phyloP scores from a whole-genome alignment of 1,139 yeast species.

The Pichia sp. region DNA sequence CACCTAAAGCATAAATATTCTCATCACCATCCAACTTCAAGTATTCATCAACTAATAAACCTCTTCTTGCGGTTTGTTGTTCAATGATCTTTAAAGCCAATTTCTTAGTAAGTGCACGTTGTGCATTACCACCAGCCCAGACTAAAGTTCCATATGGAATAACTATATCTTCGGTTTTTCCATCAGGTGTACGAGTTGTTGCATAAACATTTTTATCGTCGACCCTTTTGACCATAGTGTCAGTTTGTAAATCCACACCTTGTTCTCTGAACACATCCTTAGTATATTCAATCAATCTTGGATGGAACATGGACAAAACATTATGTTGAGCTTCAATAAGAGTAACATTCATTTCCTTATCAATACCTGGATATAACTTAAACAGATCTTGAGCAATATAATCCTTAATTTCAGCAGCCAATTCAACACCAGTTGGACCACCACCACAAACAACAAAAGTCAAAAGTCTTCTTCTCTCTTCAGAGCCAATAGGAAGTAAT shows the following conservation, averaged over 20 bases:
- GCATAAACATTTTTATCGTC: constrained; percentile 42
- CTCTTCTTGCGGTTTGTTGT: constrained; percentile 54
- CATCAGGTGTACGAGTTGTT: constrained; percentile 35
- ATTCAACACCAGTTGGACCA: constrained; percentile 90
- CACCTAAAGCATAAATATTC: constrained; percentile 50
- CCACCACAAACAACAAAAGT: constrained; percentile 83
- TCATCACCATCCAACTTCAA: constrained; percentile 45
- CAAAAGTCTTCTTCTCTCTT: constrained; percentile 64
- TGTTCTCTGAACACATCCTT: constrained; percentile 46
- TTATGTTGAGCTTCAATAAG: constrained; percentile 53
- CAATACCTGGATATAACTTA: constrained; percentile 54
- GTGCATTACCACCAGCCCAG: constrained; percentile 62
- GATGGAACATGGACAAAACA: constrained; percentile 48
- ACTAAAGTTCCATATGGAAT: constrained; percentile 52
- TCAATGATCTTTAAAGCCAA: constrained; percentile 44
- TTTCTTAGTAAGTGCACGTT: constrained; percentile 40
- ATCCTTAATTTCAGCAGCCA: constrained; percentile 72
- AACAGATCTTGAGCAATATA: constrained; percentile 52
- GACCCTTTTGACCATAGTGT: constrained; percentile 51
- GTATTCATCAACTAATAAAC: constrained; percentile 44
- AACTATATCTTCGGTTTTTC: constrained; percentile 33
- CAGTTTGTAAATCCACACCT: constrained; percentile 43
- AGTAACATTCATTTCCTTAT: constrained; percentile 44
- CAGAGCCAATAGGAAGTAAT: constrained; percentile 55
- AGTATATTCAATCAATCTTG: constrained; percentile 50